Percentiles rank a stretch among this genome's conserved stretches.
Conservation (phyloP, 2,329 filamentous ascomycete genomes). For the Fusarium begoniae region DNA sequence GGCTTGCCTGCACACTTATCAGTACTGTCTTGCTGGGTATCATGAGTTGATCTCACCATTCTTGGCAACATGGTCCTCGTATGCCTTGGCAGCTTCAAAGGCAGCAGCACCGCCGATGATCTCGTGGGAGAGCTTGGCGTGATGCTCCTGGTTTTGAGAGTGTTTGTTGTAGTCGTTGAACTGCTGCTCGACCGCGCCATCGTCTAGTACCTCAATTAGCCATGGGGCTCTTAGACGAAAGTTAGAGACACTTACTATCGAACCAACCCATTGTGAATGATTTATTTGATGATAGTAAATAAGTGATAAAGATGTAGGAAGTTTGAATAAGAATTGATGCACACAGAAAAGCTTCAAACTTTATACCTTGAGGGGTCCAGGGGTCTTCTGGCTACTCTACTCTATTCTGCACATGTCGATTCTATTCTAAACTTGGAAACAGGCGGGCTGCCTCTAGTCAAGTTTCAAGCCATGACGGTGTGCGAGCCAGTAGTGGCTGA, state of each 20-base stretch:
- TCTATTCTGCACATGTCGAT: neutral
- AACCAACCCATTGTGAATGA: conserved; percentile 22
- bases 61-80: conserved; percentile 42
- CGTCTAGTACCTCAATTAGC: too few species aligned
- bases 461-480: neutral
- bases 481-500: neutral
- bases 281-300: neutral
- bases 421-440: conserved; percentile 9
- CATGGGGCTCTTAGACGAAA: too few species aligned
- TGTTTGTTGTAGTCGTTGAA: conserved; percentile 42
- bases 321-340: neutral
- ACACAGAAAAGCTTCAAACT: neutral
- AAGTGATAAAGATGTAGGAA: neutral
- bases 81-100: conserved; percentile 45
- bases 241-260: too few species aligned
- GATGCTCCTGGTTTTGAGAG: conserved; percentile 19
- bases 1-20: conserved; percentile 15
- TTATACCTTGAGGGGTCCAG: conserved; percentile 9
- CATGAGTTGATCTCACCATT: conserved; percentile 30
- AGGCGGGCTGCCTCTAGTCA: neutral
- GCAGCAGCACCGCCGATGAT: conserved; percentile 46
- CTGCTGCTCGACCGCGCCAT: neutral
- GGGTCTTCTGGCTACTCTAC: neutral
- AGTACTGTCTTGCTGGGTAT: neutral
- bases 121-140: conserved; percentile 46